Evolutionary conservation across 495 filamentous ascomycete species (phyloP), one percentile per base, ranked within the genome.

Genomic region (Penicillium daleae): DNA sequence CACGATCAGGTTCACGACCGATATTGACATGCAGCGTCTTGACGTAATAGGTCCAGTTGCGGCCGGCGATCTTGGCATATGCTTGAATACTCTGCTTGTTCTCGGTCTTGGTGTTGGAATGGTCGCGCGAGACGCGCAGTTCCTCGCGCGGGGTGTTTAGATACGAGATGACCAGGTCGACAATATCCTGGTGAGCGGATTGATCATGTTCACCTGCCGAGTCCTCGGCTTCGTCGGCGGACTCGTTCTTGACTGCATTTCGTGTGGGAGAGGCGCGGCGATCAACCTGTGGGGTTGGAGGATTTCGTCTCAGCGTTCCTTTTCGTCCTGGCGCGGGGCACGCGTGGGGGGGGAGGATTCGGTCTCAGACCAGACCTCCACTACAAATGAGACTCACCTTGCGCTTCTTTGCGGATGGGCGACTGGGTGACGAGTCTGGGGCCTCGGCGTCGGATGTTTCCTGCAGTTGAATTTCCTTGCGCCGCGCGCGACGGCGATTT

Each of bases 41-140:
- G 64, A 98, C 87, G 73, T 93, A 97, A 76, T 92, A 99, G 10
- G 94, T 97, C 95, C 95, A 99, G 68, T 92, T 89, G 57, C 87
- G 84, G 35, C 93, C 95, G 39, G 92, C 88, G 62, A 99, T 90
- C 76, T 97, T 97, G 17, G 95, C 95, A 74, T 93, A 99, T 21
- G 96, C 95, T 68, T 89, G 87, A 66, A 93, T 89, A 29, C 88
- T 89, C 57, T 89, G 84, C 40, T 80, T 82, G 57, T 88, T 88
- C 63, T 91, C 86, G 54, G 83, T 81, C 71, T 89, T 88, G 63
- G 89, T 86, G 59, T 91, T 96, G 50, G 88, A 82, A 70, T 91
- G 86, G 65, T 96, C 89, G 66, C 81, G 82, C 62, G 87, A 86
- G 13, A 91, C 94, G 66, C 89, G 86, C 29, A 89, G 82, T 33